Conservation (phyloP, 352 stramenopile genomes). For the Phytophthora pluvialis region DNA sequence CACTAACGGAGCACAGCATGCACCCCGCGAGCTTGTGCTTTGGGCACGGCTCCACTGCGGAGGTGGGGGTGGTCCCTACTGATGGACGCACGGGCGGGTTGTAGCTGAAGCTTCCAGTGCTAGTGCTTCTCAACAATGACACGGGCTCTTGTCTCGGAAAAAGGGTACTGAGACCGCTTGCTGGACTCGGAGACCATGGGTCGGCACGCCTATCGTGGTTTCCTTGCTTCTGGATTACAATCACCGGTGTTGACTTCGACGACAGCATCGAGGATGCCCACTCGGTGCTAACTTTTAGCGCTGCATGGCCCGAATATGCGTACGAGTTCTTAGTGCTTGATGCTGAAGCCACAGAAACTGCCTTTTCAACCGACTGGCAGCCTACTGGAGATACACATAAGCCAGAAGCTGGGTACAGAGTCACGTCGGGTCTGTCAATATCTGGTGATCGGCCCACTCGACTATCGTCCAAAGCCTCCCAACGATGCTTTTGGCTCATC, state of each 20-base stretch:
- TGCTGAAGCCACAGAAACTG: not conserved
- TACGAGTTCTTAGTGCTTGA: slow-evolving; percentile 7
- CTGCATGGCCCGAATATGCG: slow-evolving; percentile 4
- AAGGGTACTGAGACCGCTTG: not conserved
- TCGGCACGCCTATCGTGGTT: not conserved
- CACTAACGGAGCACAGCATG: slow-evolving; percentile 59
- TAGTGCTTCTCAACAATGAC: slow-evolving; percentile 19
- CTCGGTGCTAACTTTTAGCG: slow-evolving; percentile 9
- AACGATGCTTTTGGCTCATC: not conserved
- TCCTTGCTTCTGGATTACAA: slow-evolving; percentile 18
- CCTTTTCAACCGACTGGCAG: not conserved
- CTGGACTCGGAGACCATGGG: not conserved
- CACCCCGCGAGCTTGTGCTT: slow-evolving; percentile 74
- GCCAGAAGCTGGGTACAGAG: not conserved
- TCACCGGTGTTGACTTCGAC: slow-evolving; percentile 21
- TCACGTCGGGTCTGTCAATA: not conserved
- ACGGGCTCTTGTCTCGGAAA: slow-evolving; percentile 14
- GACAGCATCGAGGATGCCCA: slow-evolving; percentile 18
- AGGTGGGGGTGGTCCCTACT: not conserved
- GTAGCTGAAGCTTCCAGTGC: slow-evolving; percentile 12
- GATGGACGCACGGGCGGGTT: not conserved
- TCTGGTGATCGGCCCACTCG: not conserved
- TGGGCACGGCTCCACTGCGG: slow-evolving; percentile 25
- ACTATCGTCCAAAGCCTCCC: slow-evolving; percentile 1
- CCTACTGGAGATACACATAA: slow-evolving; percentile 19